phyloP scores from a whole-genome alignment of 345 rosid genomes.

The Euphorbia tirucalli region DNA sequence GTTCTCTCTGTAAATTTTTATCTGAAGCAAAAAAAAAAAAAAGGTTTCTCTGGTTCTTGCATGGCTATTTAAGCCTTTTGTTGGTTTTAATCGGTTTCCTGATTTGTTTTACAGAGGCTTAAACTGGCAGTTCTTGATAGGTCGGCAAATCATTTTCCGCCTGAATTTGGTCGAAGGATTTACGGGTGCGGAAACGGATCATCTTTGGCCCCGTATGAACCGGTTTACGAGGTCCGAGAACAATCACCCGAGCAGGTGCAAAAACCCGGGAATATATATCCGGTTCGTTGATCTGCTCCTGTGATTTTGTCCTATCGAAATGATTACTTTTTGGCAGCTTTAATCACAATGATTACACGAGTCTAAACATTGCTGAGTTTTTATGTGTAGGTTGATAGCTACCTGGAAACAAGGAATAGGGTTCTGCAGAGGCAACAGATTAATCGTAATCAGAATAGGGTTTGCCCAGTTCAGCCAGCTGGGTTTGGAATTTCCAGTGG shows the following conservation, averaged over 20 bases:
- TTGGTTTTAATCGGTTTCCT: background rate
- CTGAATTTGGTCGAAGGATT: constrained; percentile 18
- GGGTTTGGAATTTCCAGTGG: constrained; percentile 7
- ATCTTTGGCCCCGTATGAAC: constrained; percentile 11
- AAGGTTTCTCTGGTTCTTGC: too few species aligned
- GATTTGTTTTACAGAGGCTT: constrained; percentile 7
- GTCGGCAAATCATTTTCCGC: too few species aligned
- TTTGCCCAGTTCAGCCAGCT: constrained; percentile 14
- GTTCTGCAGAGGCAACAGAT: constrained; percentile 25
- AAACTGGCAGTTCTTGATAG: constrained; percentile 6
- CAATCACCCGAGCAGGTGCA: constrained; percentile 5
- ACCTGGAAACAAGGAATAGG: constrained; percentile 26
- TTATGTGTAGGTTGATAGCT: constrained; percentile 27
- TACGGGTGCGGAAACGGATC: constrained; percentile 5
- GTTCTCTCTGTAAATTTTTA: too few species aligned
- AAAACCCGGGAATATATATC: background rate
- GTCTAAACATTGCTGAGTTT: background rate
- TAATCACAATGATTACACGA: background rate
- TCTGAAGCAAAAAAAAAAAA: too few species aligned
- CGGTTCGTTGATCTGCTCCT: background rate
- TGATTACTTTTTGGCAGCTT: constrained; percentile 22
- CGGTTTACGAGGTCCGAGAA: constrained; percentile 16
- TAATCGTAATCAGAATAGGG: constrained; percentile 28
- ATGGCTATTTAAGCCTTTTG: constrained; percentile 15
- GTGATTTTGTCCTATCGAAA: constrained; percentile 20